These are phyloP conservation scores for Salinomyces thailandicus DNA, from an alignment of 2,329 filamentous ascomycete genomes.

Conservation along the genomic window DNA sequence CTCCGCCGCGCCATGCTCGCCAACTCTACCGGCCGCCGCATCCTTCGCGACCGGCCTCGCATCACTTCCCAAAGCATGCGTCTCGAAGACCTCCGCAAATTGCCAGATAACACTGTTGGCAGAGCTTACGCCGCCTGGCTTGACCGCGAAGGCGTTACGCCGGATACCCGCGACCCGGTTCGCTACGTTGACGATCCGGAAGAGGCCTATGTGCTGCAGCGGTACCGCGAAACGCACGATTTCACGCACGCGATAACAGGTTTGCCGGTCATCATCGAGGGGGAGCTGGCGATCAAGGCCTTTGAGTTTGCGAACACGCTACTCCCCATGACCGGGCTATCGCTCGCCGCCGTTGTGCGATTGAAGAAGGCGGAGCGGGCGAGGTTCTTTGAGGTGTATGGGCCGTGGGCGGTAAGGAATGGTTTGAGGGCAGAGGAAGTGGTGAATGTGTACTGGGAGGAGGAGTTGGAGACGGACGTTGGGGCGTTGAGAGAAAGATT, in stretches of 20 bases:
- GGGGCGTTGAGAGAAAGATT: slow-evolving; percentile 61
- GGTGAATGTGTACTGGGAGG: slow-evolving; percentile 97
- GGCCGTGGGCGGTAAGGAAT: slow-evolving; percentile 85
- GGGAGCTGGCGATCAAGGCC: slow-evolving; percentile 92
- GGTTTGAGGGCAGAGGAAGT: slow-evolving; percentile 66
- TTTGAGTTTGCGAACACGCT: slow-evolving; percentile 95
- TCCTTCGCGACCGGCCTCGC: slow-evolving; percentile 79
- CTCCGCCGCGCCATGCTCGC: slow-evolving; percentile 87
- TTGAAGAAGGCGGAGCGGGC: slow-evolving; percentile 53
- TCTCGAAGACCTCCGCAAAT: slow-evolving; percentile 57
- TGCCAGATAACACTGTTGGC: slow-evolving; percentile 67
- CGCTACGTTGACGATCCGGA: slow-evolving; percentile 91
- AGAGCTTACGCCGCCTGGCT: slow-evolving; percentile 79
- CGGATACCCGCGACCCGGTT: slow-evolving; percentile 73
- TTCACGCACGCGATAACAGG: slow-evolving; percentile 95
- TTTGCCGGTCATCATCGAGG: slow-evolving; percentile 82
- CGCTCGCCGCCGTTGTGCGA: slow-evolving; percentile 58
- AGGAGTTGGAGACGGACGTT: slow-evolving; percentile 77
- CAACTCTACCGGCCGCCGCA: slow-evolving; percentile 72
- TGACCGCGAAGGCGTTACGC: slow-evolving; percentile 85
- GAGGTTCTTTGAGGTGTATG: slow-evolving; percentile 62
- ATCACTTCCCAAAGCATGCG: slow-evolving; percentile 65
- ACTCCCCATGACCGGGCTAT: slow-evolving; percentile 88
- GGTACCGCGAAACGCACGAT: slow-evolving; percentile 94
- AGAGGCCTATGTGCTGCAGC: slow-evolving; percentile 96